Evolutionary conservation across 83 land plant species (phyloP).

Genomic region (Picea engelmannii): DNA sequence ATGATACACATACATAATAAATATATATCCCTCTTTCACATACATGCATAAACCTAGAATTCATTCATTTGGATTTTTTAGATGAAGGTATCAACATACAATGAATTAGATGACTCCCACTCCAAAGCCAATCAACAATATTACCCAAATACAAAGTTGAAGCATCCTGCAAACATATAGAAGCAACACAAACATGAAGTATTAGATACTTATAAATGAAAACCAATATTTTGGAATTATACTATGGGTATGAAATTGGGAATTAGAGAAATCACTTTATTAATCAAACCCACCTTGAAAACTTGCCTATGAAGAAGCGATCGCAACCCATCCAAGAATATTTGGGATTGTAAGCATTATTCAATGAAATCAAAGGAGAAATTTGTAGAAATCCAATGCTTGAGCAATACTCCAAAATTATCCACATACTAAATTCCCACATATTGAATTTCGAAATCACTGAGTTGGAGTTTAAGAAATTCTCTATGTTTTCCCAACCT

Average conservation of each 20-base stretch:
- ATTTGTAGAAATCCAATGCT: too few relatives aligned
- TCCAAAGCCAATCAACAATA: constrained; percentile 39
- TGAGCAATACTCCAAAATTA: too few relatives aligned
- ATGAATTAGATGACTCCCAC: constrained; percentile 48
- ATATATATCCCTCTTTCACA: not conserved
- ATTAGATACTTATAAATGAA: not conserved
- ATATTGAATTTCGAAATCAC: too few relatives aligned
- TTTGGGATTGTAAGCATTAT: constrained; percentile 18
- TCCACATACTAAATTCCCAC: too few relatives aligned
- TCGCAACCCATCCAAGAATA: constrained; percentile 64
- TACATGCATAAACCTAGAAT: too few relatives aligned
- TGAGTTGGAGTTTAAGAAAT: too few relatives aligned
- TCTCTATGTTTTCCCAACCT: too few relatives aligned
- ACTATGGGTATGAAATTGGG: too few relatives aligned
- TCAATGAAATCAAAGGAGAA: too few relatives aligned
- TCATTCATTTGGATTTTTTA: not conserved
- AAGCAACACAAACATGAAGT: not conserved
- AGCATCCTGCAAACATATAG: constrained; percentile 33
- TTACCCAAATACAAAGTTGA: constrained; percentile 66
- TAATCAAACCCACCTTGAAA: too few relatives aligned
- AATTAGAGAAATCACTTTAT: too few relatives aligned
- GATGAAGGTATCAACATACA: constrained; percentile 25
- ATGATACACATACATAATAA: not conserved
- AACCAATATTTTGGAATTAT: not conserved
- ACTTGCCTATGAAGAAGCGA: constrained; percentile 39